Conservation (phyloP, 495 filamentous ascomycete genomes). For the Daldinia vernicosa region DNA sequence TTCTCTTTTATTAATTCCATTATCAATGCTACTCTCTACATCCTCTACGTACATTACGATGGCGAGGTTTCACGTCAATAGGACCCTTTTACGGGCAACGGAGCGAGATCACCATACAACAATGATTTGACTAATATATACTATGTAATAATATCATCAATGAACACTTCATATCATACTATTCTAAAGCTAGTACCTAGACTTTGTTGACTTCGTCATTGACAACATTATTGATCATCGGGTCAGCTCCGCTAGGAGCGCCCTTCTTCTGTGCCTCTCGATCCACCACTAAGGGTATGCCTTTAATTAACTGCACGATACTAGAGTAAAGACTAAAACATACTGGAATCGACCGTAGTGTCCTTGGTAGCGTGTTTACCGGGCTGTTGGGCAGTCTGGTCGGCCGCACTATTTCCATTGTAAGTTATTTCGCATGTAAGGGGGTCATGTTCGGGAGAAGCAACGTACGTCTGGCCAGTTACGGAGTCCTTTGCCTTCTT, state of each 20-base stretch:
- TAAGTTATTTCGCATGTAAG: conserved; percentile 8
- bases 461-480: conserved; percentile 37
- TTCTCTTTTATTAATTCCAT: too few species aligned
- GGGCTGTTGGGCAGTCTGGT: conserved; percentile 46
- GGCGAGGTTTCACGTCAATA: too few species aligned
- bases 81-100: too few species aligned
- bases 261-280: neutral
- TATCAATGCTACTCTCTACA: too few species aligned
- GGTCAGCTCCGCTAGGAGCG: neutral
- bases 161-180: neutral
- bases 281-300: neutral
- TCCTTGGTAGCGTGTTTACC: conserved; percentile 45
- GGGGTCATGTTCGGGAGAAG: neutral
- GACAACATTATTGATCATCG: neutral
- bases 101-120: too few species aligned
- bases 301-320: neutral
- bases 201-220: neutral
- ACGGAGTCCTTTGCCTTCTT: conserved; percentile 44
- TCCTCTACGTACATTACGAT: too few species aligned
- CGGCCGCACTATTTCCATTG: conserved; percentile 37
- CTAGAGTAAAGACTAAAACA: neutral
- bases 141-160: neutral
- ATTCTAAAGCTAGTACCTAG: neutral
- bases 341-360: conserved; percentile 30
- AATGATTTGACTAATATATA: neutral